phyloP scores from a whole-genome alignment of 2,329 filamentous ascomycete genomes.

The Hymenoscyphus linearis region DNA sequence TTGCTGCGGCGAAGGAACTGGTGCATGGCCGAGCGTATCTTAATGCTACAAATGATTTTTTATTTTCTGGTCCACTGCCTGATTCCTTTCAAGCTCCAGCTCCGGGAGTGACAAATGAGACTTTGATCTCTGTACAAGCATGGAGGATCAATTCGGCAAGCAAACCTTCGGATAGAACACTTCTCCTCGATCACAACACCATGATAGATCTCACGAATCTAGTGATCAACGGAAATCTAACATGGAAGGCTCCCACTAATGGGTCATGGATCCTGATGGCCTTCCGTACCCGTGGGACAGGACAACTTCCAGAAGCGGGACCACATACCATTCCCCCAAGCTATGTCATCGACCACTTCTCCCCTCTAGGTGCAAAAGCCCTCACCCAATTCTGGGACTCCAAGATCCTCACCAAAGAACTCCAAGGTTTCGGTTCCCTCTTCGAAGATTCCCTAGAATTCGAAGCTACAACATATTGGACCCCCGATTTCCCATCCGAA shows the following conservation, averaged over 20 bases:
- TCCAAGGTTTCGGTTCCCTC: not conserved
- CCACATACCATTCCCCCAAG: constrained; percentile 1
- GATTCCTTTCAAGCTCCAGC: not conserved
- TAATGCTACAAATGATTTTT: not conserved
- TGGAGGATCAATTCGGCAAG: constrained; percentile 4
- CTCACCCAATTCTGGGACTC: constrained; percentile 5
- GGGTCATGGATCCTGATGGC: constrained; percentile 3
- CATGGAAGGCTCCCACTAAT: not conserved
- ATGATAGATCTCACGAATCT: constrained; percentile 4
- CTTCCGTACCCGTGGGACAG: constrained; percentile 2
- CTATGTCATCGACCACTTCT: constrained; percentile 6
- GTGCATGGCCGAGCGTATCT: constrained; percentile 4
- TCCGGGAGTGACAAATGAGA: not conserved
- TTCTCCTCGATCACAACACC: not conserved
- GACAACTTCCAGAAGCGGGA: constrained; percentile 4
- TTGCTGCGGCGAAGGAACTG: not conserved
- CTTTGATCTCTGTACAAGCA: constrained; percentile 2
- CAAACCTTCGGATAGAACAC: constrained; percentile 2
- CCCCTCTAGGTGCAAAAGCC: not conserved
- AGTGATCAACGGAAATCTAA: constrained; percentile 1
- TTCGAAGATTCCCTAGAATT: constrained; percentile 7
- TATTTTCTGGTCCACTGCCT: constrained; percentile 3
- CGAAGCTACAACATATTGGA: constrained; percentile 5
- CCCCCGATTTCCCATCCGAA: not conserved
- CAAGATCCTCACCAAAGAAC: not conserved